Conservation (phyloP, 306 rosid genomes). For the Cucurbita pepo region DNA sequence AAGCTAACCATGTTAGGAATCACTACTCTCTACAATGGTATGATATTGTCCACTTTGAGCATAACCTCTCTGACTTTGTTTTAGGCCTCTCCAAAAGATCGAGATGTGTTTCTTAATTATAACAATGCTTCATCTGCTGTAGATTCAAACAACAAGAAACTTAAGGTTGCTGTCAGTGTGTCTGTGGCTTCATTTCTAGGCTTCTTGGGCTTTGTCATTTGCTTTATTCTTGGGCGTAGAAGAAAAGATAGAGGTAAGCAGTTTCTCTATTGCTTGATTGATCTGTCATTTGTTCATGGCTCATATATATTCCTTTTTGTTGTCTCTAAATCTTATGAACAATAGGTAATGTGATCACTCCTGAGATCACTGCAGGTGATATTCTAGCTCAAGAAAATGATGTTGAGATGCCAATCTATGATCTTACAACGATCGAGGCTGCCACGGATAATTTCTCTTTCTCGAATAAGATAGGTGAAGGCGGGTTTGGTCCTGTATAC, state of each 20-base stretch:
- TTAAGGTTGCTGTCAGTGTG: not conserved
- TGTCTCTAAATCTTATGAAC: not conserved
- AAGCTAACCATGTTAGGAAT: no score
- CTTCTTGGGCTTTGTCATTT: not conserved
- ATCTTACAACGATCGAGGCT: not conserved
- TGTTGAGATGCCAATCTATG: not conserved
- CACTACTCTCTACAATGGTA: no score
- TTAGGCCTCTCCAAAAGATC: no score
- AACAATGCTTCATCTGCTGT: not conserved
- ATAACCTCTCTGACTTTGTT: no score
- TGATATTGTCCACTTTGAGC: no score
- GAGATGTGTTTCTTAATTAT: no score
- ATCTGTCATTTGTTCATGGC: not conserved
- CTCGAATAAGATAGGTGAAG: conserved; percentile 7
- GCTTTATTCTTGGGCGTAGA: not conserved
- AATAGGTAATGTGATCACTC: not conserved
- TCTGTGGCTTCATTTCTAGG: not conserved
- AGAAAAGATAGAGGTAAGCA: not conserved
- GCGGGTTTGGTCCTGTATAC: conserved; percentile 5
- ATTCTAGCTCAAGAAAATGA: not conserved
- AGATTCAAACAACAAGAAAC: not conserved
- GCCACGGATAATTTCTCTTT: not conserved
- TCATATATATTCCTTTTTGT: not conserved
- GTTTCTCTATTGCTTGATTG: not conserved
- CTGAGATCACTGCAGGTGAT: not conserved